Evolutionary conservation across 768 basidiomycete genomes (phyloP), one percentile per base, ranked within the genome.

Genomic region (Candolleomyces efflorescens): DNA sequence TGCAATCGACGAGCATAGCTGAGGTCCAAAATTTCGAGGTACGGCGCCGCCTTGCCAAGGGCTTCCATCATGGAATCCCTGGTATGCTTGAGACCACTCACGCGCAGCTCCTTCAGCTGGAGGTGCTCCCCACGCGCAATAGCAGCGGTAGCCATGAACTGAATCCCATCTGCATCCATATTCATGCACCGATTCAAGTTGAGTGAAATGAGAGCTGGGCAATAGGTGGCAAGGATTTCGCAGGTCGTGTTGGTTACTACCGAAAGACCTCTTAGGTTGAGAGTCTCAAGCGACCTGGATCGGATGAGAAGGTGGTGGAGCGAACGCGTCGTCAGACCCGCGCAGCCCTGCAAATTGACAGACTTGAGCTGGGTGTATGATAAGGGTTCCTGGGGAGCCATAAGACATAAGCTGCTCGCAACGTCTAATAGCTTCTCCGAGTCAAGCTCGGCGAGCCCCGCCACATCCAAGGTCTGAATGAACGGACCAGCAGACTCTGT

Each of bases 1-100:
- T 86, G 87, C 58, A 94, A 69, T 56, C 84, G 80, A 27, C 79
- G 79, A 56, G 82, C 77, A 65, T 90, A 89, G 71, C 88, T 90
- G 60, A 94, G 71, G 69, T 95, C 93, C 20, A 95, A 75, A 17
- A 91, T 82, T 68, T 92, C 89, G 20, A 95, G 79, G 63, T 77
- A 73, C 18, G 90, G 89, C 0, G 89, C 80, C 2, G 82, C 86
- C 61, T 74, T 81, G 5, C 88, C 92, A 37, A 94, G 73, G 10
- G 74, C 71, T n/a, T 75, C 68, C 81, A 95, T 81, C 63, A 80
- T 79, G 11, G 75, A 73, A 64, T 89, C 87, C 15, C 78, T 73
- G 52, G 86, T 69, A 54, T 82, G 74, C 65, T 78, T 82, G 58
- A 97, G 67, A 0, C 89, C 91, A 6, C 82, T 87, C 24, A 94